Evolutionary conservation across 225 moss, liverwort and hornwort genomes (phyloP).

Genomic region (Polytrichum formosum): DNA sequence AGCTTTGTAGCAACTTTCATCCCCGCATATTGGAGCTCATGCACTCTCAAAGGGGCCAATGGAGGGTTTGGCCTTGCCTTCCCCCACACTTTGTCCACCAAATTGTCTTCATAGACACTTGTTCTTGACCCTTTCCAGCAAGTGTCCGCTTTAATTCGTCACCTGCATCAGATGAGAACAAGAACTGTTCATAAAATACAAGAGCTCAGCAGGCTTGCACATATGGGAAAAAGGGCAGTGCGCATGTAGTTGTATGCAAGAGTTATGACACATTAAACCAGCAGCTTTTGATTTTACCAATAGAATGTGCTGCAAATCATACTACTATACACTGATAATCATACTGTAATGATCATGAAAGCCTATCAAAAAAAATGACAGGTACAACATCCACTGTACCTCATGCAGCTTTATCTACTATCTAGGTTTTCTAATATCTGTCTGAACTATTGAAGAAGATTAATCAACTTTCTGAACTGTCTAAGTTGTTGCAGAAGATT

Average conservation of each 20-base stretch:
- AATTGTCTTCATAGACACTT: slow-evolving; percentile 66
- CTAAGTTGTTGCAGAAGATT: too few species aligned
- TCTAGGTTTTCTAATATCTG: too few species aligned
- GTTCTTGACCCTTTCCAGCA: slow-evolving; percentile 67
- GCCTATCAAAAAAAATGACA: neutral
- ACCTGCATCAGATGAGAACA: slow-evolving; percentile 94
- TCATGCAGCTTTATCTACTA: neutral
- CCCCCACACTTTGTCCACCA: slow-evolving; percentile 92
- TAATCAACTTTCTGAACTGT: too few species aligned
- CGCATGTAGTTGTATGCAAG: neutral
- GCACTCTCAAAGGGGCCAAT: slow-evolving; percentile 68
- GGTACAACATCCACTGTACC: neutral
- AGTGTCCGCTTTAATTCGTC: slow-evolving; percentile 81
- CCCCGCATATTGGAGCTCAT: slow-evolving; percentile 80
- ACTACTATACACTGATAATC: neutral
- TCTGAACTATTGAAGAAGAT: too few species aligned
- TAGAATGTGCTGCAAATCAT: neutral
- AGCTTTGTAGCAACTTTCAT: slow-evolving; percentile 81
- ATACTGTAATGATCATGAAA: neutral
- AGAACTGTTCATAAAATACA: slow-evolving; percentile 75
- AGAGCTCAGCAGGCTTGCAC: slow-evolving; percentile 43
- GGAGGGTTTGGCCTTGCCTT: slow-evolving; percentile 68
- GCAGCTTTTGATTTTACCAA: neutral
- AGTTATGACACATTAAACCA: neutral
- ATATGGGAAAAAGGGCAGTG: slow-evolving; percentile 4